Evolutionary conservation across 2,329 filamentous ascomycete species (phyloP).

Genomic region (Ophiostoma sp.): DNA sequence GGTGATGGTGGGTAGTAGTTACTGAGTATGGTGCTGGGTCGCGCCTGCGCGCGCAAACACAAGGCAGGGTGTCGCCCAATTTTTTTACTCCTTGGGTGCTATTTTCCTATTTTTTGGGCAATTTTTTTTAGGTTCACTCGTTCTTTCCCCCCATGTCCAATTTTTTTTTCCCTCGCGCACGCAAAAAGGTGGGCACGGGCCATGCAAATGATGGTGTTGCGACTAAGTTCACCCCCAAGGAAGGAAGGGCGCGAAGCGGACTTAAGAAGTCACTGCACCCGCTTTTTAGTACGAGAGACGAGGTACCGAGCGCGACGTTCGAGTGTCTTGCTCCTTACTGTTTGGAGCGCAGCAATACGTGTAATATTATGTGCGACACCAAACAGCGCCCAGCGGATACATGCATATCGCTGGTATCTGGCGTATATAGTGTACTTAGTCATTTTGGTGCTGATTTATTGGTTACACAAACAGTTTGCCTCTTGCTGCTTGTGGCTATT

Average conservation of each 20-base stretch:
- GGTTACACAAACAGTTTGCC: neutral
- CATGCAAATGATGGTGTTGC: neutral
- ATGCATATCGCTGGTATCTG: conserved; percentile 6
- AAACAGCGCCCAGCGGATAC: neutral
- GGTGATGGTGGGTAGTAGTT: neutral
- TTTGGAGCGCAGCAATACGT: neutral
- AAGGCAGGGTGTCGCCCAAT: neutral
- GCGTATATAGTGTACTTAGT: too few species aligned
- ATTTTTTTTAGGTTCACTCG: neutral
- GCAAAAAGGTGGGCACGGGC: conserved; percentile 14
- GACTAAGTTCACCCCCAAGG: neutral
- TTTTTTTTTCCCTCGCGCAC: conserved; percentile 17
- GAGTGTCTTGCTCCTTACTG: neutral
- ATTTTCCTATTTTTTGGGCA: neutral
- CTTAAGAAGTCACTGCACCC: neutral
- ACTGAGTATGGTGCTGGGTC: neutral
- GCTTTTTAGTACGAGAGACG: neutral
- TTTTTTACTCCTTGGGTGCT: neutral
- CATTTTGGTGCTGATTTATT: neutral
- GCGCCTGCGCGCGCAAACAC: conserved; percentile 19
- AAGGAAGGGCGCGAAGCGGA: conserved; percentile 14
- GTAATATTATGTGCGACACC: conserved; percentile 5
- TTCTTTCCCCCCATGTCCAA: neutral
- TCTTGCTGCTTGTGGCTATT: neutral
- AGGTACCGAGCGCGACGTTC: neutral